These are phyloP conservation scores for Fraxinus platypoda DNA, from an alignment of 305 asterid species.

Conservation along the genomic window DNA sequence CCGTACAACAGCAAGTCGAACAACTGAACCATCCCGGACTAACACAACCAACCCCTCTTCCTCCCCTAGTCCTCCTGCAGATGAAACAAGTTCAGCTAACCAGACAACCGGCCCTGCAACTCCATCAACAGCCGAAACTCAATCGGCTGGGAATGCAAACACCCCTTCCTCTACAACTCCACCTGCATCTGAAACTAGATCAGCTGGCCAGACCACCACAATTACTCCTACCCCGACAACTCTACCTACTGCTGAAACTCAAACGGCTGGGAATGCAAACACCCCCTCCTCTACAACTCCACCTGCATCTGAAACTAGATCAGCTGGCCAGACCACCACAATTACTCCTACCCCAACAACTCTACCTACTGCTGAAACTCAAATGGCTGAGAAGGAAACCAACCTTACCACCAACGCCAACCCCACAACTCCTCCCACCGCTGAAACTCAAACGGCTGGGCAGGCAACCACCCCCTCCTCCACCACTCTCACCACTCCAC, in stretches of 20 bases:
- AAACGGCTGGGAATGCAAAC: background rate
- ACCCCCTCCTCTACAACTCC: background rate
- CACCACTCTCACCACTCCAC: background rate
- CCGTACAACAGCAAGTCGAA: slow-evolving; percentile 27
- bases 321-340: background rate
- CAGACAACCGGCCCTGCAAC: background rate
- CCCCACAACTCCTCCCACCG: slow-evolving; percentile 1
- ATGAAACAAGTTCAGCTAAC: background rate
- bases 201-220: background rate
- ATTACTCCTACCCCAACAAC: background rate
- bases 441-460: background rate
- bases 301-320: background rate
- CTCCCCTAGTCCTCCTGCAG: background rate
- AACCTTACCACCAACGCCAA: background rate
- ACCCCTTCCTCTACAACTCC: background rate
- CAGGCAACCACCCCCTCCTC: background rate
- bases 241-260: background rate
- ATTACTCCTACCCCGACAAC: background rate
- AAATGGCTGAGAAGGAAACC: background rate
- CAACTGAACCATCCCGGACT: background rate
- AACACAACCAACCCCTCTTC: background rate
- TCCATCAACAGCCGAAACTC: background rate
- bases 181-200: background rate
- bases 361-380: background rate
- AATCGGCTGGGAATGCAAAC: background rate